phyloP scores from a whole-genome alignment of 2,329 filamentous ascomycete genomes.

The Arachnopeziza araneosa region DNA sequence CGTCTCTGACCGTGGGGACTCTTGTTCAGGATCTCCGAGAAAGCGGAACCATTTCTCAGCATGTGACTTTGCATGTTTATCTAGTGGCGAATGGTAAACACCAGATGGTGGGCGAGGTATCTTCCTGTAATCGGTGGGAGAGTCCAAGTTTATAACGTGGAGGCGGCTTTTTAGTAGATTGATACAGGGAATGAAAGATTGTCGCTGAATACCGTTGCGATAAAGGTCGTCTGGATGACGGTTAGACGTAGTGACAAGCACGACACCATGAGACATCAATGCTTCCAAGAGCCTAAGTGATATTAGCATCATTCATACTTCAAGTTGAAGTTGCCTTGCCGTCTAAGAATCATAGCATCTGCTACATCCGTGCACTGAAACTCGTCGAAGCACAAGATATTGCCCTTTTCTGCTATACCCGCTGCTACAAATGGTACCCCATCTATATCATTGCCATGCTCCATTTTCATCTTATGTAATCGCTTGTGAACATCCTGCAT shows the following conservation, averaged over 20 bases:
- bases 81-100: slow-evolving; percentile 88
- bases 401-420: slow-evolving; percentile 80
- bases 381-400: slow-evolving; percentile 94
- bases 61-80: slow-evolving; percentile 69
- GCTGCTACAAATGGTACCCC: slow-evolving; percentile 88
- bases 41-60: slow-evolving; percentile 95
- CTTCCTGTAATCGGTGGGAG: slow-evolving; percentile 93
- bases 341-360: slow-evolving; percentile 93
- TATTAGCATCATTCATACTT: background rate
- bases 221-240: slow-evolving; percentile 95
- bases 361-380: slow-evolving; percentile 98
- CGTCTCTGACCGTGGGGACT: slow-evolving; percentile 66
- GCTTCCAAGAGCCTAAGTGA: slow-evolving; percentile 66
- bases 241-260: slow-evolving; percentile 93
- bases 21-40: slow-evolving; percentile 76
- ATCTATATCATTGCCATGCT: slow-evolving; percentile 84
- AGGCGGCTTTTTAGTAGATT: slow-evolving; percentile 80
- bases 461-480: slow-evolving; percentile 83
- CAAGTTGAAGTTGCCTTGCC: slow-evolving; percentile 38
- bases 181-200: slow-evolving; percentile 94
- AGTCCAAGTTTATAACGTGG: slow-evolving; percentile 90
- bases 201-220: slow-evolving; percentile 94
- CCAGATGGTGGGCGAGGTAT: slow-evolving; percentile 88
- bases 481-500: slow-evolving; percentile 97
- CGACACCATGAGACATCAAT: slow-evolving; percentile 94